Percentiles rank a stretch among this genome's conserved stretches.
These are phyloP conservation scores for Penicillium crystallinum DNA, from an alignment of 495 filamentous ascomycete species.

Conservation along the genomic window DNA sequence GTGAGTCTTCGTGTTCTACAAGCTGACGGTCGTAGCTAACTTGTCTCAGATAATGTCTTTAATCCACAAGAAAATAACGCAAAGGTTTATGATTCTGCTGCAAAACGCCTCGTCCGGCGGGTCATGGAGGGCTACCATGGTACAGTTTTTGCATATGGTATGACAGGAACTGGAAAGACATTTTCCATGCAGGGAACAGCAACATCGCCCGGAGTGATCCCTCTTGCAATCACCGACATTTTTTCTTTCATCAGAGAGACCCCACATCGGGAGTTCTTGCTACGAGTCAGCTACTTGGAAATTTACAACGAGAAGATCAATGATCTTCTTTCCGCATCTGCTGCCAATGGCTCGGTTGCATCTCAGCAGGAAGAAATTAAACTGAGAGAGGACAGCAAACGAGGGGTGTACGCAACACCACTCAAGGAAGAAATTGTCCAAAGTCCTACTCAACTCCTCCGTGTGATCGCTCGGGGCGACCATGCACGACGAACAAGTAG, in stretches of 20 bases:
- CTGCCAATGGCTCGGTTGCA: constrained; percentile 41
- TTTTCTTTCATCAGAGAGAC: constrained; percentile 99
- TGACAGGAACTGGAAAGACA: constrained; percentile 98
- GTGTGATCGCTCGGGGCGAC: constrained; percentile 93
- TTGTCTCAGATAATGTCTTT: constrained; percentile 84
- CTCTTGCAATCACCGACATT: constrained; percentile 94
- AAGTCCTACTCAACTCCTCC: constrained; percentile 88
- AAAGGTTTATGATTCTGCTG: constrained; percentile 86
- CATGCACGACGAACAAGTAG: constrained; percentile 82
- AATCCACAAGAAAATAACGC: constrained; percentile 86
- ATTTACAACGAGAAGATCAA: constrained; percentile 99
- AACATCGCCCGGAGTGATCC: constrained; percentile 94
- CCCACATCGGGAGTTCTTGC: constrained; percentile 85
- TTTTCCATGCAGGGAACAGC: constrained; percentile 99
- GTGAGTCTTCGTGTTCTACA: too few relatives aligned
- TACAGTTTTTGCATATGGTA: constrained; percentile 97
- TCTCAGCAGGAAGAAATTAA: constrained; percentile 84
- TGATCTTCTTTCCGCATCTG: constrained; percentile 76
- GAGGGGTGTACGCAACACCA: constrained; percentile 93
- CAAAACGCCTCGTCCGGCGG: constrained; percentile 87
- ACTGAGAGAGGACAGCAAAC: constrained; percentile 88
- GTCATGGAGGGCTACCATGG: constrained; percentile 99
- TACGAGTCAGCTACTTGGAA: constrained; percentile 96
- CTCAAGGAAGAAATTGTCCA: constrained; percentile 98
- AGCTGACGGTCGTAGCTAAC: constrained; percentile 9